A percentile compares a stretch with the other conserved stretches of the same genome.
These are phyloP conservation scores for Zizania palustris DNA, from an alignment of 202 grass and related monocot genomes.

Conservation along the genomic window DNA sequence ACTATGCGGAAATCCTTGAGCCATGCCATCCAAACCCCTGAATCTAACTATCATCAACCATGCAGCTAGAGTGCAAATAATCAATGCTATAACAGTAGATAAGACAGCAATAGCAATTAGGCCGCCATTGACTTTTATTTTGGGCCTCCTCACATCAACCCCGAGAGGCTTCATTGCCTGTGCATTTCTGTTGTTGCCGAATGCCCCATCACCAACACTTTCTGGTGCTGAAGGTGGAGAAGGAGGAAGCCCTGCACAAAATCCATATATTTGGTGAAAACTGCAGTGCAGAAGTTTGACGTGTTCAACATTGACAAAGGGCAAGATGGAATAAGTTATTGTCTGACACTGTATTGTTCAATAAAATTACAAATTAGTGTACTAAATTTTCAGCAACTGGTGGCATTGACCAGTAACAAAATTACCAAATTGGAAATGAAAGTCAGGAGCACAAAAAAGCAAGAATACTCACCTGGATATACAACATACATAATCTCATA, in stretches of 20 bases:
- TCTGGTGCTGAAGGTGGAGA: conserved; percentile 73
- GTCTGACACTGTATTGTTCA: neutral
- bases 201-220: conserved; percentile 53
- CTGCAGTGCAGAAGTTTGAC: conserved; percentile 18
- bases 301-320: conserved; percentile 11
- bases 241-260: conserved; percentile 86
- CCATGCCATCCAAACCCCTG: conserved; percentile 46
- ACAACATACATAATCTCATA: conserved; percentile 91
- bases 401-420: conserved; percentile 27
- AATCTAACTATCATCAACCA: conserved; percentile 69
- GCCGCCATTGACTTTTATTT: conserved; percentile 65
- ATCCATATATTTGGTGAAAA: conserved; percentile 27
- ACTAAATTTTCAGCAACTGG: conserved; percentile 1
- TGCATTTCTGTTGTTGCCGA: conserved; percentile 65
- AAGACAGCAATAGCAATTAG: conserved; percentile 71
- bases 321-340: conserved; percentile 14
- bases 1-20: conserved; percentile 57
- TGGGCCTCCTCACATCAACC: conserved; percentile 67
- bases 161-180: conserved; percentile 86
- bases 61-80: conserved; percentile 64
- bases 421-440: conserved; percentile 33
- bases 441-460: conserved; percentile 15
- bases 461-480: conserved; percentile 79
- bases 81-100: conserved; percentile 73
- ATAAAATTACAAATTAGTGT: conserved; percentile 21